A percentile compares a stretch with the other conserved stretches of the same genome.
phyloP scores from a whole-genome alignment of 805 yeast genomes.

The Jamesozyma gamospora region DNA sequence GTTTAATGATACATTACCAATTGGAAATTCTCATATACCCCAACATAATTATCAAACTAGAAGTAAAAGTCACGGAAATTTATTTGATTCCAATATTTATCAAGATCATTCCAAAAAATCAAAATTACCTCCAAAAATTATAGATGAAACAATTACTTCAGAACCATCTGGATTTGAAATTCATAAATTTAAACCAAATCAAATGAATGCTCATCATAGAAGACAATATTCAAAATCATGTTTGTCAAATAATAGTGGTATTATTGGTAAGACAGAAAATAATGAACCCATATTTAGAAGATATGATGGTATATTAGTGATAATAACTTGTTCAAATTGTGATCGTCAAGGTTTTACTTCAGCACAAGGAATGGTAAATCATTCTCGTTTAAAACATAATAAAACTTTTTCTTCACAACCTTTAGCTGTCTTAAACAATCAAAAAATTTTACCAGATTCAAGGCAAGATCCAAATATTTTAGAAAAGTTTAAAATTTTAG shows the following conservation, averaged over 20 bases:
- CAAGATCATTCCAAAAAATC: background rate
- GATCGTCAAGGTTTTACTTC: constrained; percentile 60
- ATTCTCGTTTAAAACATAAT: constrained; percentile 64
- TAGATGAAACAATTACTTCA: background rate
- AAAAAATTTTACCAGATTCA: constrained; percentile 36
- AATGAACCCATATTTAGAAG: constrained; percentile 49
- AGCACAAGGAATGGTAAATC: constrained; percentile 75
- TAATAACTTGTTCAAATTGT: constrained; percentile 60
- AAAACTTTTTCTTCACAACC: constrained; percentile 63
- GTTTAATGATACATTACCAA: constrained; percentile 3
- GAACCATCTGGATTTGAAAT: constrained; percentile 5
- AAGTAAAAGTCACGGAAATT: constrained; percentile 24
- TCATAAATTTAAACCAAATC: constrained; percentile 15
- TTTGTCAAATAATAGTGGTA: constrained; percentile 39
- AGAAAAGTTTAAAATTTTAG: constrained; percentile 19
- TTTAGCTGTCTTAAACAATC: constrained; percentile 59
- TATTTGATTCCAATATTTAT: constrained; percentile 2
- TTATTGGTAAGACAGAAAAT: constrained; percentile 31
- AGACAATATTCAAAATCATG: constrained; percentile 31
- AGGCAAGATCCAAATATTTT: constrained; percentile 21
- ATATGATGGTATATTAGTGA: constrained; percentile 61
- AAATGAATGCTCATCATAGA: constrained; percentile 24
- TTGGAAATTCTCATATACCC: constrained; percentile 4
- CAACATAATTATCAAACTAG: constrained; percentile 27
- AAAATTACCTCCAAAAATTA: background rate